Evolutionary conservation across 192 early-diverging fungal species (phyloP), one percentile per base, ranked within the genome.

Genomic region (Dispira simplex): DNA sequence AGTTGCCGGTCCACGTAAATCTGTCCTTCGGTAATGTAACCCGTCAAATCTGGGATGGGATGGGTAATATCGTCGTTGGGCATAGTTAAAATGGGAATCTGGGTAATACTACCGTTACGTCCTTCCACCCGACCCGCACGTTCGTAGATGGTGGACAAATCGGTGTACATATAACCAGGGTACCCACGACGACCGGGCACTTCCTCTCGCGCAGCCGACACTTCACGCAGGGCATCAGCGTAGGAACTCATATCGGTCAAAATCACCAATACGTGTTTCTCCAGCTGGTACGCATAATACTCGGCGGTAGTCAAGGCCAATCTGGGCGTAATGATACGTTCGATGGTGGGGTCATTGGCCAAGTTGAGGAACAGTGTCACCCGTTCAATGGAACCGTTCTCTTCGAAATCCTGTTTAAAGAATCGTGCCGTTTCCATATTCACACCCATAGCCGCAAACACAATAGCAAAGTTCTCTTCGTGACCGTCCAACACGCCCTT

Each of bases 1-100:
- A 99, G 82, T 79, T 97, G 94, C 64, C 96, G 90, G 77, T 99
- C 96, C 52, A 99, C 83, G 76, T 92, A 99, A 68, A 99, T 99
- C 79, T 99, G 96, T 23, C 96, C 96, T 79, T 99, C 96, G 21
- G 96, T 99, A 81, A 99, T 99, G 70, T 95, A 99, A 44, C 96
- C 96, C 44, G 96, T 99, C 79, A 99, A 87, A 83, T 99, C 96
- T 6, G 96, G 96, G 73, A 99, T 97, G 49, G 96, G 96, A 71
- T 99, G 96, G 44, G 96, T 99, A 66, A 99, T 99, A 81, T 99
- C 93, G 84, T 99, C 96, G 81, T 97, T 99, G 45, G 96, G 96
- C 96, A 99, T 99, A 27, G 96, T 97, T 73, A 99, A 75, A 77
- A 99, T 99, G n/a, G 96, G 96, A 63, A 99, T 97, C 75, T 99